phyloP scores from a whole-genome alignment of 768 basidiomycete species.

The Fistulinella prunicolor region DNA sequence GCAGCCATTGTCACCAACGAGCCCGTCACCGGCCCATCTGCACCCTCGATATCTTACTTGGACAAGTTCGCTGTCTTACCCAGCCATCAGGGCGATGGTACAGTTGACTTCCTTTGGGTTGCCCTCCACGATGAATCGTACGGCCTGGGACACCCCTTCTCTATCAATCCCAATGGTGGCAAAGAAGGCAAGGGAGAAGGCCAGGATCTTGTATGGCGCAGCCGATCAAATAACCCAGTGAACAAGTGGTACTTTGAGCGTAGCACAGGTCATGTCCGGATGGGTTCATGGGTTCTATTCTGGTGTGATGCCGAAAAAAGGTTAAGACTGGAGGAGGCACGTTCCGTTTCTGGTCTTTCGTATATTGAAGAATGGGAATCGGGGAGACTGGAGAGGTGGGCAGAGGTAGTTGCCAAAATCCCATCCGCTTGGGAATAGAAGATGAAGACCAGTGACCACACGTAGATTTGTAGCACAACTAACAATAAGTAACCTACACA shows the following conservation, averaged over 20 bases:
- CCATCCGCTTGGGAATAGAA: constrained; percentile 73
- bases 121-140: constrained; percentile 98
- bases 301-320: constrained; percentile 98
- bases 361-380: constrained; percentile 76
- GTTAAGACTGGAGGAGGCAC: constrained; percentile 65
- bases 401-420: constrained; percentile 60
- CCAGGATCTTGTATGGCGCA: constrained; percentile 95
- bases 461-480: constrained; percentile 19
- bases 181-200: constrained; percentile 86
- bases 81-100: constrained; percentile 94
- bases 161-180: constrained; percentile 94
- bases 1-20: constrained; percentile 89
- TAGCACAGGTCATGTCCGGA: constrained; percentile 83
- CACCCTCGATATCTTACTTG: constrained; percentile 75
- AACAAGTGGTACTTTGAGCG: constrained; percentile 99
- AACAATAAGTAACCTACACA: background rate
- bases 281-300: constrained; percentile 89
- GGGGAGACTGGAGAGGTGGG: constrained; percentile 70
- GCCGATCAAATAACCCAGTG: constrained; percentile 88
- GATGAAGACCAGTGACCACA: background rate
- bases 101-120: constrained; percentile 99
- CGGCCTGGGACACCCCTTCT: constrained; percentile 89
- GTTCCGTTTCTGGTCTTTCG: constrained; percentile 61
- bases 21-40: constrained; percentile 30
- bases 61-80: constrained; percentile 99